phyloP scores from a whole-genome alignment of 768 basidiomycete species.

The Hericium alpestre region DNA sequence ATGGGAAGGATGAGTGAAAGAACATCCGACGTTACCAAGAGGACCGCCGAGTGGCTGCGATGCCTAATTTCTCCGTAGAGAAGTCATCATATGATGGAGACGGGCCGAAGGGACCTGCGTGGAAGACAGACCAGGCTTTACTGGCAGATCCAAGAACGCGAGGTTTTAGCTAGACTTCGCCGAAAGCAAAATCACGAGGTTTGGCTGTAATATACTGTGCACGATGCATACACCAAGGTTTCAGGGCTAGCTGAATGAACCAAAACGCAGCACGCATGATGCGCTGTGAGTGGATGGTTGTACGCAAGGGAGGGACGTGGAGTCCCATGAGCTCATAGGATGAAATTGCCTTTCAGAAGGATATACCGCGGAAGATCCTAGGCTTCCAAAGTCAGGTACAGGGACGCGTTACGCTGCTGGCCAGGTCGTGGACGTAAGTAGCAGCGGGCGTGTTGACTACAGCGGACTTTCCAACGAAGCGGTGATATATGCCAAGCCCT shows the following conservation, averaged over 20 bases:
- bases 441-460: too few species aligned
- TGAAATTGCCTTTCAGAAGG: not conserved
- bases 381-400: not conserved
- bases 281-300: too few species aligned
- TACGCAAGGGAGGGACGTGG: too few species aligned
- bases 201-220: not conserved
- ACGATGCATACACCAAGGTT: not conserved
- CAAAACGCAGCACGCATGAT: not conserved
- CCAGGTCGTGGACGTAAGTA: too few species aligned
- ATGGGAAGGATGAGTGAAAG: not conserved
- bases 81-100: not conserved
- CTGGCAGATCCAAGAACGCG: not conserved
- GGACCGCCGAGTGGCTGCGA: not conserved
- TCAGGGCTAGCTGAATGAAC: not conserved
- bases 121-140: not conserved
- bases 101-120: not conserved
- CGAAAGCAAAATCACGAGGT: not conserved
- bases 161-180: slow-evolving; percentile 6
- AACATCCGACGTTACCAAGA: not conserved
- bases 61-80: not conserved
- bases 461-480: not conserved
- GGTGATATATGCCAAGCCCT: not conserved
- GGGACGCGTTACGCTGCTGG: too few species aligned
- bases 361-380: not conserved
- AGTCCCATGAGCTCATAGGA: not conserved